phyloP scores from a whole-genome alignment of 805 yeast species.

The Myxozyma monticola region DNA sequence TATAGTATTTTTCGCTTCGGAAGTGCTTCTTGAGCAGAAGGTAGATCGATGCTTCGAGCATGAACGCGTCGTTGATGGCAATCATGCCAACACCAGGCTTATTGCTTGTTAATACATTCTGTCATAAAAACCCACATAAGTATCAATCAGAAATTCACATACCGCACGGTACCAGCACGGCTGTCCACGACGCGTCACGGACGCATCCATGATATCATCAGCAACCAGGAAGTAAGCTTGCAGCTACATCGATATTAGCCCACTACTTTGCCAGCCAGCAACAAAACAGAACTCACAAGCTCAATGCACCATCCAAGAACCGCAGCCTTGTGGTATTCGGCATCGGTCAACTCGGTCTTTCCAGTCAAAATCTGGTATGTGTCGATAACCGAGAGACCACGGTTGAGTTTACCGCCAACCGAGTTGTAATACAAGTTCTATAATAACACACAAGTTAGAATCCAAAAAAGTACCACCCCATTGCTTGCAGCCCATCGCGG shows the following conservation, averaged over 20 bases:
- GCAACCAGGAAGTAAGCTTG: conserved; percentile 97
- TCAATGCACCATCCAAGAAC: conserved; percentile 95
- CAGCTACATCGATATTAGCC: conserved; percentile 39
- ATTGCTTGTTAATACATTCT: not conserved
- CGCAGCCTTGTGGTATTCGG: conserved; percentile 80
- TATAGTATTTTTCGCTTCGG: conserved; percentile 76
- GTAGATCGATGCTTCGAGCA: conserved; percentile 94
- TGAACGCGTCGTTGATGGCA: conserved; percentile 96
- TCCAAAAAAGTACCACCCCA: too few species aligned
- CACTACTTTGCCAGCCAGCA: not conserved
- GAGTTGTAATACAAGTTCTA: conserved; percentile 74
- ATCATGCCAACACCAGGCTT: conserved; percentile 74
- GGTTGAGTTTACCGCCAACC: conserved; percentile 94
- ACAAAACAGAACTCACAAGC: conserved; percentile 40
- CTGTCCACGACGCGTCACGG: conserved; percentile 96
- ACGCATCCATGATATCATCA: conserved; percentile 97
- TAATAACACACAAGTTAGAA: too few species aligned
- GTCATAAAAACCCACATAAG: not conserved
- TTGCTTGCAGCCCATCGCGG: too few species aligned
- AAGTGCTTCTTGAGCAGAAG: conserved; percentile 85
- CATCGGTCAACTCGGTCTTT: conserved; percentile 58
- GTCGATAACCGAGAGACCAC: conserved; percentile 94
- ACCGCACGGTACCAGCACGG: conserved; percentile 86
- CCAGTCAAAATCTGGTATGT: conserved; percentile 81
- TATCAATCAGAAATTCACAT: conserved; percentile 1